Conservation (phyloP, 2,329 filamentous ascomycete genomes). For the Thelonectria olida region DNA sequence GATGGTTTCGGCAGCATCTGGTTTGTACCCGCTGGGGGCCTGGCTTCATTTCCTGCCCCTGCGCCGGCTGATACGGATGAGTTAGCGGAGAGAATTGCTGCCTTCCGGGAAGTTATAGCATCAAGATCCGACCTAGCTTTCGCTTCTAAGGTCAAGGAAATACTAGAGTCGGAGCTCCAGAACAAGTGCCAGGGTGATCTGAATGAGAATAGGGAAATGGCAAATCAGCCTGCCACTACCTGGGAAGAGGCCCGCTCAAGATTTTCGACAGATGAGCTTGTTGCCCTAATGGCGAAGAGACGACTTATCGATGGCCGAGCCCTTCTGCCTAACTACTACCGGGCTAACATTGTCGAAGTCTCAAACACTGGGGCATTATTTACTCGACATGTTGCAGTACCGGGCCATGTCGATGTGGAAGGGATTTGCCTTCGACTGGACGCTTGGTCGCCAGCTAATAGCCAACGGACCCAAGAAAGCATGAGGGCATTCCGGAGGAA, state of each 20-base stretch:
- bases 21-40: slow-evolving; percentile 32
- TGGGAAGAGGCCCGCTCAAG: slow-evolving; percentile 24
- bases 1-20: slow-evolving; percentile 37
- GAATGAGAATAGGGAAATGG: slow-evolving; percentile 19
- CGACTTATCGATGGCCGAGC: slow-evolving; percentile 28
- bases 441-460: slow-evolving; percentile 25
- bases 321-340: slow-evolving; percentile 31
- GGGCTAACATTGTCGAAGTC: slow-evolving; percentile 28
- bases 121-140: neutral
- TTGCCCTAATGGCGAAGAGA: slow-evolving; percentile 30
- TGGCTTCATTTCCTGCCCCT: slow-evolving; percentile 19
- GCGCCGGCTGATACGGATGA: slow-evolving; percentile 14
- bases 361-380: slow-evolving; percentile 25
- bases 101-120: slow-evolving; percentile 9
- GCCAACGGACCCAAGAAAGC: slow-evolving; percentile 9
- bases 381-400: slow-evolving; percentile 19
- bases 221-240: slow-evolving; percentile 4
- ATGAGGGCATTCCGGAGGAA: slow-evolving; percentile 20
- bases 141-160: neutral
- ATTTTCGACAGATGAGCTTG: slow-evolving; percentile 5
- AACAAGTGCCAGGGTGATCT: slow-evolving; percentile 28
- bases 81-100: slow-evolving; percentile 8
- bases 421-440: slow-evolving; percentile 28
- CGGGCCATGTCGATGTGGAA: slow-evolving; percentile 8
- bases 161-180: slow-evolving; percentile 28